phyloP scores from a whole-genome alignment of 139 green algal species.

The Deuterostichococcus epilithicus region DNA sequence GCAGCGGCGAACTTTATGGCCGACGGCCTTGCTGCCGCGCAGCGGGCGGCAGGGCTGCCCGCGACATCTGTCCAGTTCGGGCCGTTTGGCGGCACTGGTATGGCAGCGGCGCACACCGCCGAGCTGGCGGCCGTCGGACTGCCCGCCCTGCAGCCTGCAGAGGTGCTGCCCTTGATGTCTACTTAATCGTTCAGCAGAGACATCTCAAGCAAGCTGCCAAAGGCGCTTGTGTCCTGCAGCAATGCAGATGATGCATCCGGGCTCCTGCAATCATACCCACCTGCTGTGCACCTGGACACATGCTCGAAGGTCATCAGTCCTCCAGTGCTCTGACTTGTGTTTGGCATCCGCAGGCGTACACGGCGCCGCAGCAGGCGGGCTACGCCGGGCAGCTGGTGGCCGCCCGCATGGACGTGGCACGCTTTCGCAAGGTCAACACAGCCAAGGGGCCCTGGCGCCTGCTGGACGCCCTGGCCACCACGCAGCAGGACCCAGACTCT shows the following conservation, averaged over 20 bases:
- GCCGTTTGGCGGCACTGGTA: constrained; percentile 28
- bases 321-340: no score
- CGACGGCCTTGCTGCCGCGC: constrained; percentile 4
- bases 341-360: constrained; percentile 8
- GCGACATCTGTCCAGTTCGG: constrained; percentile 25
- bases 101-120: constrained; percentile 16
- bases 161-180: background rate
- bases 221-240: no score
- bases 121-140: constrained; percentile 5
- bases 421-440: constrained; percentile 20
- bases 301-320: no score
- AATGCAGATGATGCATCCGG: no score
- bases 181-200: background rate
- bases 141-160: background rate
- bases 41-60: constrained; percentile 9
- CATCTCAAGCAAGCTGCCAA: no score
- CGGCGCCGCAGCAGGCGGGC: background rate
- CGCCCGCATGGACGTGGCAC: constrained; percentile 6
- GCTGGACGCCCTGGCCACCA: constrained; percentile 9
- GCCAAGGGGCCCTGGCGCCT: constrained; percentile 27
- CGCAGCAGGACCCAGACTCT: background rate
- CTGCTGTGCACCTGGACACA: no score
- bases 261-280: no score
- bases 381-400: background rate
- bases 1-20: constrained; percentile 27